These are phyloP conservation scores for Neospermospora avenae DNA, from an alignment of 2,329 filamentous ascomycete genomes.

Conservation along the genomic window DNA sequence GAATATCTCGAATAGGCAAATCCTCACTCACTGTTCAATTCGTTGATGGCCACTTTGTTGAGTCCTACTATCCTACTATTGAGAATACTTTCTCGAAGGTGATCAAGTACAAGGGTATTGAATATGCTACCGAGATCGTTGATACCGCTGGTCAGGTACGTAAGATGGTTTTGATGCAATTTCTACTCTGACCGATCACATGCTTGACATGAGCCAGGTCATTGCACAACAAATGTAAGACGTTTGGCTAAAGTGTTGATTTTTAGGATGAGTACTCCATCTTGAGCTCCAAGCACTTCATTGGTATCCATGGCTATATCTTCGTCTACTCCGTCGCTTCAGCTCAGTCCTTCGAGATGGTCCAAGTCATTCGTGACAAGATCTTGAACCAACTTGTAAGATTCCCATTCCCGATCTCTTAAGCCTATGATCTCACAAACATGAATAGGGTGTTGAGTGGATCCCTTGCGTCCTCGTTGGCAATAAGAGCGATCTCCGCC, in stretches of 20 bases:
- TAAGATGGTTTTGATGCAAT: constrained; percentile 32
- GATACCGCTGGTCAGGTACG: constrained; percentile 89
- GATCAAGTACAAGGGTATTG: constrained; percentile 88
- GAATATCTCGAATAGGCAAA: constrained; percentile 63
- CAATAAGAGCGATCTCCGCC: constrained; percentile 92
- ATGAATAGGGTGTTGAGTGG: constrained; percentile 74
- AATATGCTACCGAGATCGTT: constrained; percentile 94
- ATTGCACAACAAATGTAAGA: background rate
- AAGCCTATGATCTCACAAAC: background rate
- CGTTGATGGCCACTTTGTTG: constrained; percentile 96
- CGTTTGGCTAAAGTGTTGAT: constrained; percentile 15
- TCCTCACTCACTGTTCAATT: constrained; percentile 96
- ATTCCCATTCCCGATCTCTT: constrained; percentile 14
- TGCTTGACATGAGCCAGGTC: background rate
- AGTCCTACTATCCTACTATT: constrained; percentile 98
- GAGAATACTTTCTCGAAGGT: constrained; percentile 98
- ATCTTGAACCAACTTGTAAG: constrained; percentile 91
- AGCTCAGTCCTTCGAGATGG: constrained; percentile 95
- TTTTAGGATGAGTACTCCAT: constrained; percentile 94
- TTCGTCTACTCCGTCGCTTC: constrained; percentile 97
- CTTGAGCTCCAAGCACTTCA: constrained; percentile 97
- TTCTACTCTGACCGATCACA: constrained; percentile 10
- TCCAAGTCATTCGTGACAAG: constrained; percentile 92
- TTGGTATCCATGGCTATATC: constrained; percentile 98
- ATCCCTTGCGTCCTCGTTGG: constrained; percentile 93